Evolutionary conservation across 305 asterid genomes (phyloP).

Genomic region (Fraxinus floribunda): DNA sequence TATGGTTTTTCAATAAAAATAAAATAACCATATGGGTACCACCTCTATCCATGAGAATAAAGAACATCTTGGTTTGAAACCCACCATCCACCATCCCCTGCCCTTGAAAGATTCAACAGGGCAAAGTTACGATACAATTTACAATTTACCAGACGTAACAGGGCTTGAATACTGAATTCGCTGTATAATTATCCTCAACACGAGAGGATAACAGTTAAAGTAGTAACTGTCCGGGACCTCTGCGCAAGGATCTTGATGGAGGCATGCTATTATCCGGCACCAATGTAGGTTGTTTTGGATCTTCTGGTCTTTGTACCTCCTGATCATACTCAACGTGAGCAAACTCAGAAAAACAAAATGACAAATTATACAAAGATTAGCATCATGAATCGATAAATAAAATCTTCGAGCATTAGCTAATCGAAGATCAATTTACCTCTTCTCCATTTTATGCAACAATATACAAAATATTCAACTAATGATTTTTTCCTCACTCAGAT

Average conservation of each 20-base stretch:
- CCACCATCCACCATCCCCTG: conserved; percentile 41
- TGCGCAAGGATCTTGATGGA: conserved; percentile 63
- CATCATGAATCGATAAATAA: neutral
- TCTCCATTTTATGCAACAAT: neutral
- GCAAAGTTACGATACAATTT: conserved; percentile 69
- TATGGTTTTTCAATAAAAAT: conserved; percentile 68
- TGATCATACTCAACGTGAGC: conserved; percentile 27
- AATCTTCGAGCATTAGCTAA: neutral
- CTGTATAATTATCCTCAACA: conserved; percentile 28
- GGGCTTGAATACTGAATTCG: conserved; percentile 24
- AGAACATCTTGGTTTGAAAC: conserved; percentile 46
- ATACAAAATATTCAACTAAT: neutral
- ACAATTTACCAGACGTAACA: conserved; percentile 43
- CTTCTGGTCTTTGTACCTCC: conserved; percentile 71
- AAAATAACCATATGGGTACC: conserved; percentile 70
- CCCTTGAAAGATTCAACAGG: conserved; percentile 36
- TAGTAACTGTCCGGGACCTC: conserved; percentile 65
- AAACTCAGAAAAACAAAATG: neutral
- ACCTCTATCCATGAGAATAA: conserved; percentile 21
- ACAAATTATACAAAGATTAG: neutral
- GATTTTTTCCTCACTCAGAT: neutral
- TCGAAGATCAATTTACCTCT: neutral
- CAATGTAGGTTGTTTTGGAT: conserved; percentile 45
- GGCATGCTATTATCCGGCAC: conserved; percentile 51
- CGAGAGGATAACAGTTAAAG: conserved; percentile 32